These are phyloP conservation scores for Raphanus sativus DNA, from an alignment of 345 rosid species.

Conservation along the genomic window DNA sequence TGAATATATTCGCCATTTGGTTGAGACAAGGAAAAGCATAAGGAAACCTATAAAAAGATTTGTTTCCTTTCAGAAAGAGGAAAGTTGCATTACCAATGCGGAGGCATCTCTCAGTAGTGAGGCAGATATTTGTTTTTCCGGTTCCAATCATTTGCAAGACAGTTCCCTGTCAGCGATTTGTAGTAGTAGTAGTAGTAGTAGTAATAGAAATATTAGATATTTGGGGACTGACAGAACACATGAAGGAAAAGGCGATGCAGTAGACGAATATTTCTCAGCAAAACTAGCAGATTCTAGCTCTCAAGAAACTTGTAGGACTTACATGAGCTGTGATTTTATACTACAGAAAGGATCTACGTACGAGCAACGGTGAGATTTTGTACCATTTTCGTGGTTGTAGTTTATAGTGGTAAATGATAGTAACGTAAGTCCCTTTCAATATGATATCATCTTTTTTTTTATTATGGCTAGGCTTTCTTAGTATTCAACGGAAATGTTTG, in stretches of 20 bases:
- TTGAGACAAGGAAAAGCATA: slow-evolving; percentile 47
- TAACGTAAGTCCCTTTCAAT: neutral
- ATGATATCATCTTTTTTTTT: neutral
- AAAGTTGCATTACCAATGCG: slow-evolving; percentile 35
- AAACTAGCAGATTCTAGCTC: slow-evolving; percentile 56
- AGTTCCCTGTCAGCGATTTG: neutral
- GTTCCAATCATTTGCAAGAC: slow-evolving; percentile 15
- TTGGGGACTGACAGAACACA: slow-evolving; percentile 38
- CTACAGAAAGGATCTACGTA: slow-evolving; percentile 57
- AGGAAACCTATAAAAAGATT: slow-evolving; percentile 63
- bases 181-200: slow-evolving; percentile 1
- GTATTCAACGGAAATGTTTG: neutral
- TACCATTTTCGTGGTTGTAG: slow-evolving; percentile 15
- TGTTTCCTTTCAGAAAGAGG: slow-evolving; percentile 52
- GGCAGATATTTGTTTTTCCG: slow-evolving; percentile 30
- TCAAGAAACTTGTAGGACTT: slow-evolving; percentile 60
- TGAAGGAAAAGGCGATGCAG: slow-evolving; percentile 45
- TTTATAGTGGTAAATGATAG: slow-evolving; percentile 1
- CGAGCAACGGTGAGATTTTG: slow-evolving; percentile 55
- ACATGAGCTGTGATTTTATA: slow-evolving; percentile 59
- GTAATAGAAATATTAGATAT: slow-evolving; percentile 12
- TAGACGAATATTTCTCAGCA: slow-evolving; percentile 57
- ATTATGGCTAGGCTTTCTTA: neutral
- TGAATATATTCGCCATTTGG: slow-evolving; percentile 43
- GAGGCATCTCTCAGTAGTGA: slow-evolving; percentile 37